Percentiles rank a stretch among this genome's conserved stretches.
Conservation (phyloP, 805 yeast genomes). For the Tetrapisispora arboricola region DNA sequence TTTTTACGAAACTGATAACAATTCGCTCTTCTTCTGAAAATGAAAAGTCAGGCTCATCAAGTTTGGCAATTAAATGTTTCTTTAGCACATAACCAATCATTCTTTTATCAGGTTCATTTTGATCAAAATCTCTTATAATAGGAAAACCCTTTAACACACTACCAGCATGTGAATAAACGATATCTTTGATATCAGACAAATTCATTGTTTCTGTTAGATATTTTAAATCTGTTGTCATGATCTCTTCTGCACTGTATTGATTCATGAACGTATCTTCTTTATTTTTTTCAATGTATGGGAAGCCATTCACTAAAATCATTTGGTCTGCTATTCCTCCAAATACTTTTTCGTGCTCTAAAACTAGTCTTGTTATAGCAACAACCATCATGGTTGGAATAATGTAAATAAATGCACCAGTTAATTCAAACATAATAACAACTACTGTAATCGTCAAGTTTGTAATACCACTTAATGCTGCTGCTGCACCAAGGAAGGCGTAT, state of each 20-base stretch:
- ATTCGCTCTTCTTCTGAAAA: constrained; percentile 23
- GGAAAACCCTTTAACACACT: constrained; percentile 43
- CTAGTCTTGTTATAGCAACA: constrained; percentile 74
- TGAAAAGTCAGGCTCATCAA: constrained; percentile 9
- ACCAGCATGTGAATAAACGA: constrained; percentile 18
- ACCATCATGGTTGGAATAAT: constrained; percentile 95
- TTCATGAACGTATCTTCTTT: constrained; percentile 55
- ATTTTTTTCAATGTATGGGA: constrained; percentile 63
- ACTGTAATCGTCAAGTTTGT: constrained; percentile 89
- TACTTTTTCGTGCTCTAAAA: constrained; percentile 66
- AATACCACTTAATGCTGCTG: constrained; percentile 88
- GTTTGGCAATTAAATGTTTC: constrained; percentile 15
- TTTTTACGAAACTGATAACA: not conserved
- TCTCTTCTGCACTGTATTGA: constrained; percentile 37
- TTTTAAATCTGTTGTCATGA: constrained; percentile 44
- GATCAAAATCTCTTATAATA: constrained; percentile 33
- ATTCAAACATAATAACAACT: constrained; percentile 89
- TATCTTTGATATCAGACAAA: constrained; percentile 18
- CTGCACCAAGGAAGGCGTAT: constrained; percentile 93
- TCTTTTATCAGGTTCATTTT: constrained; percentile 30
- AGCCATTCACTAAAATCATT: constrained; percentile 80
- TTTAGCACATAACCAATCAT: constrained; percentile 30
- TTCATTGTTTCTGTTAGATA: constrained; percentile 19
- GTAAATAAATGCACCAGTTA: constrained; percentile 89
- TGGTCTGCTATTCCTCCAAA: constrained; percentile 89